Evolutionary conservation across 2,329 filamentous ascomycete species (phyloP), one percentile per base, ranked within the genome.

Genomic region (Falciphora oryzae): DNA sequence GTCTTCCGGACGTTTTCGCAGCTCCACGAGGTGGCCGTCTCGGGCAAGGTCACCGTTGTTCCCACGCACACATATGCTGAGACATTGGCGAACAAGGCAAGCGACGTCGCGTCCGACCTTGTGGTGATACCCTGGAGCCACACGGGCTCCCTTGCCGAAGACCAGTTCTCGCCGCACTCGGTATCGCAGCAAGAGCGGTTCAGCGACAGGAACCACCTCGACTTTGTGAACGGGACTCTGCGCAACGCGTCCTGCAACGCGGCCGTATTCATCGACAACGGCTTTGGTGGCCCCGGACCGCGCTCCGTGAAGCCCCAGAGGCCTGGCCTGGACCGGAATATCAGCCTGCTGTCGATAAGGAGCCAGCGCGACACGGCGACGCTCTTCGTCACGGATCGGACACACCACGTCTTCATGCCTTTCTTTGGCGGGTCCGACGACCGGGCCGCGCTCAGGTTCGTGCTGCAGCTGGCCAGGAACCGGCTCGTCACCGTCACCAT

Each of bases 111-210:
- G 1, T 87, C 89, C 0, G 90, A 94, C 70, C 84, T 94, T 31
- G 82, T 96, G 7, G 81, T 98, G 4, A 84, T 98, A 7, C 94
- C 94, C 0, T 98, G 95, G 94, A 94, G 90, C 70, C 91, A 96
- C 70, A 89, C 88, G 0, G 92, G 92, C 16, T 86, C 85, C 66
- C 83, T 94, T 69, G 84, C 83, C 11, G 93, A 97, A 67, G 84
- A 87, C 57, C 79, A 79, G 67, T 73, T 78, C 59, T 73, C 78
- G 5, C 77, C 74, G 0, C 68, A 57, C 4, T 71, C 74, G 50
- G 75, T 79, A 5, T 78, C 82, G 6, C 74, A 77, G 2, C 79
- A 80, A 79, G 88, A 83, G 68, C 85, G 86, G 53, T 89, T 92
- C 66, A 79, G 79, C 3, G 84, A 83, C 35, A 82, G 82, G 2